A percentile compares a stretch with the other conserved stretches of the same genome.
Conservation (phyloP, 2,329 filamentous ascomycete genomes). For the Fusarium clavum region DNA sequence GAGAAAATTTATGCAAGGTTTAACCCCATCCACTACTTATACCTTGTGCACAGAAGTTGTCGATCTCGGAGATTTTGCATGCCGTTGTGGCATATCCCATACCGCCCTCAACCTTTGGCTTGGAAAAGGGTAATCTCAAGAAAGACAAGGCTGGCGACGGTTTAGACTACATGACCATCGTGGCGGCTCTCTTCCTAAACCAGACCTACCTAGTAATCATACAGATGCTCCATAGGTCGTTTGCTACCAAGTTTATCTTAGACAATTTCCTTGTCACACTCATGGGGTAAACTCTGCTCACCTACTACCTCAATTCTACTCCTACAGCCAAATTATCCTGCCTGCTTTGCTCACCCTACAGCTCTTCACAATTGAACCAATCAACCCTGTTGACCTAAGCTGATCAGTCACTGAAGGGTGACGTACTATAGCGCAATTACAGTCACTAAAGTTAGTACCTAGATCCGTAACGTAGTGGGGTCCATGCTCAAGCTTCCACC, state of each 20-base stretch:
- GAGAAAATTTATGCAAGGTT: neutral
- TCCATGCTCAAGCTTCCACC: neutral
- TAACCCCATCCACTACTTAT: neutral
- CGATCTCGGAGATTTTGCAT: conserved; percentile 2
- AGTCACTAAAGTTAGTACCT: neutral
- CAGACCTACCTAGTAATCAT: neutral
- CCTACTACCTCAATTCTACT: neutral
- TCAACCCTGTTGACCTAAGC: neutral
- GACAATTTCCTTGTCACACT: neutral
- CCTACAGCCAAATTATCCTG: neutral
- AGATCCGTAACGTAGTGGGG: neutral
- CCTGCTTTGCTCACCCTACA: neutral
- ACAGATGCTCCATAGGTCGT: neutral
- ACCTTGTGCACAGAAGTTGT: neutral
- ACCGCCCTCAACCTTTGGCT: neutral
- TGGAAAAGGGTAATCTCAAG: too few species aligned
- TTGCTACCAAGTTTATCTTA: neutral
- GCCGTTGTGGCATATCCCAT: neutral
- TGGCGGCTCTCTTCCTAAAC: too few species aligned
- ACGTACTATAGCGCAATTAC: conserved; percentile 14
- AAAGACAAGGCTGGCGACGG: neutral
- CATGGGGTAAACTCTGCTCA: conserved; percentile 9
- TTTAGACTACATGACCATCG: neutral
- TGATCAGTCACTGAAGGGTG: neutral
- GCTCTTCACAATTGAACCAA: neutral